Evolutionary conservation across 2,329 filamentous ascomycete genomes (phyloP), one percentile per base, ranked within the genome.

Genomic region (Diaporthe caulivora): DNA sequence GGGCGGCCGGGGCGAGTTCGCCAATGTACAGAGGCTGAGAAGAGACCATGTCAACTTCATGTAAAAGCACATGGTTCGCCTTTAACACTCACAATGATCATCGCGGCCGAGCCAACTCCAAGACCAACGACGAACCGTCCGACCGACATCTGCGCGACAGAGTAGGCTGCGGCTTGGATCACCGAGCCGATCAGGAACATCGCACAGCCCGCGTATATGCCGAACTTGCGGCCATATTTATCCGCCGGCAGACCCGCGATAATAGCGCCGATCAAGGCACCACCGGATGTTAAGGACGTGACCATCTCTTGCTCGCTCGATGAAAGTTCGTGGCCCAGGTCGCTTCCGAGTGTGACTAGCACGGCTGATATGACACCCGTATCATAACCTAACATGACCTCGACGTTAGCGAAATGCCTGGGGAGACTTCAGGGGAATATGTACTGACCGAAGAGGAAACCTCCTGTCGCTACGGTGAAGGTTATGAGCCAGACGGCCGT

Each of bases 361-460:
- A 87, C 86, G 0, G 84, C 85, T 1, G 84, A 86, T 58, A 87
- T 87, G 76, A 86, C 83, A 29, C 86, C 85, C 21, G 86, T 88
- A 65, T 87, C 86, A 72, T 88, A 88, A 18, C 85, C 84, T 79
- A 24, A 21, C 21, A 6, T 18, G 37, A 34, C 26, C 6, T 21
- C 29, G 26, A 21, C 3, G 15, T 62, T 29, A 62, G 42, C 17
- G 9, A 26, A 42, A 9, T 24, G 18, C n/a, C 6, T 31, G 7
- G 11, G 7, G 21, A 2, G 15, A 37, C 4, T 1, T 15, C 26
- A 13, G 9, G 11, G 31, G 37, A 17, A 3, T n/a, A 47, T 69
- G n/a, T 1, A 74, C 76, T 6, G 70, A 78, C 78, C 78, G 42
- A 79, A 79, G 29, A 79, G 74, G 67, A 79, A 78, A 3, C 78